Evolutionary conservation across 2,329 filamentous ascomycete species (phyloP), one percentile per base, ranked within the genome.

Genomic region (Ophiocordyceps unilateralis): DNA sequence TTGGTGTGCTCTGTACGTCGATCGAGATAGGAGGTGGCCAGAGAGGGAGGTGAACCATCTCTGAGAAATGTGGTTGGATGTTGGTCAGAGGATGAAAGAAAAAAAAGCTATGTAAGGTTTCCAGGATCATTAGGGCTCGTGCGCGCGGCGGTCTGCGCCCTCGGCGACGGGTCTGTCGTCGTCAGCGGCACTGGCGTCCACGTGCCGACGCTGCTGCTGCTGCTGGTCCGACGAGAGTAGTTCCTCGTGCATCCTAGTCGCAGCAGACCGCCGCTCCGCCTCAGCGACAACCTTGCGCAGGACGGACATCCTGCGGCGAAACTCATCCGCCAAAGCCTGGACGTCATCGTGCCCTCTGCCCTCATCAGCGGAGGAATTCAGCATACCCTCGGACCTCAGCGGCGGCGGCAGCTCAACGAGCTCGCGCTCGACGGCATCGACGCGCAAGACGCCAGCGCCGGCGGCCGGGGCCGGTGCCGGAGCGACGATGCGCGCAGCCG

Each of bases 231-330:
- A n/a, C 32, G 28, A 28, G 5, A 9, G 22, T 17, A 9, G 6
- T 15, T 41, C 36, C 5, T 40, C 32, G 10, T 26, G 37, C n/a
- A n/a, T 17, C 15, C 41, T 54, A 7, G 60, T 47, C 41, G 54
- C 57, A 43, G 56, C 54, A 43, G 61, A 58, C 42, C 66, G 62
- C 41, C 64, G 64, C 44, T 70, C 65, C 3, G 65, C 64, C n/a
- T 69, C 66, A n/a, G 65, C 65, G 9, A 75, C 66, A 3, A 78
- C 67, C 50, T 61, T 70, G 42, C 65, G 66, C 47, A 80, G 51
- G 19, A 74, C 60, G 3, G 47, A 58, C 73, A 81, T 76, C 39
- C 70, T 65, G 45, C 63, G 64, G 43, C 74, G 68, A 47, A 81
- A 81, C 30, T 76, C 70, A 15, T 70, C 69, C 2, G 76, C 55